phyloP scores from a whole-genome alignment of 2,329 filamentous ascomycete species.

The Pseudopithomyces maydicus region DNA sequence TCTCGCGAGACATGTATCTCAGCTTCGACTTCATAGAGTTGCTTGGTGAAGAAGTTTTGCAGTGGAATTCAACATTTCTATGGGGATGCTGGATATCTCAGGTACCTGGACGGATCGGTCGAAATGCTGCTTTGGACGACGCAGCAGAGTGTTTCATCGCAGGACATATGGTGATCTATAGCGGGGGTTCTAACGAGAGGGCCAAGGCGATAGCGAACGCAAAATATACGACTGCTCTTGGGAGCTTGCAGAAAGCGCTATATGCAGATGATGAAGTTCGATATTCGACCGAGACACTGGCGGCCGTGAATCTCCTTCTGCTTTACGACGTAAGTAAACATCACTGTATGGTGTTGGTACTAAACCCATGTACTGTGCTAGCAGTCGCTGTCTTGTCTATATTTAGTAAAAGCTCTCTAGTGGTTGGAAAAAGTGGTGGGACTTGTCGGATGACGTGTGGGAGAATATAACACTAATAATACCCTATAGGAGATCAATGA shows the following conservation, averaged over 20 bases:
- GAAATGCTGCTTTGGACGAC: constrained; percentile 3
- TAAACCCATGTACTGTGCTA: background rate
- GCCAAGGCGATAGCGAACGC: background rate
- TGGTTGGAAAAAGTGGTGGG: no score
- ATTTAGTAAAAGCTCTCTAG: no score
- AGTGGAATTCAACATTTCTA: constrained; percentile 4
- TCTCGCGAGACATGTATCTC: background rate
- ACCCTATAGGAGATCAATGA: background rate
- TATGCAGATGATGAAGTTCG: background rate
- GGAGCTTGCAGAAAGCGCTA: constrained; percentile 6
- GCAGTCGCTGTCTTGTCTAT: no score
- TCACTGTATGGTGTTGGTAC: background rate
- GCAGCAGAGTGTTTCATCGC: constrained; percentile 4
- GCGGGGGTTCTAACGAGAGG: background rate
- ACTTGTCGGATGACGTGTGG: no score
- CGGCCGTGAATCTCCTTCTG: constrained; percentile 11
- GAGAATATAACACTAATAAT: background rate
- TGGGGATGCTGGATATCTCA: constrained; percentile 1
- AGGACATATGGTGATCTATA: background rate
- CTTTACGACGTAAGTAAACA: constrained; percentile 9
- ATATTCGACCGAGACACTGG: constrained; percentile 9
- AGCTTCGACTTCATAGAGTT: background rate
- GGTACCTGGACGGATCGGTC: constrained; percentile 5
- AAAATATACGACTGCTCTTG: constrained; percentile 6
- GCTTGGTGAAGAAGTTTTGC: background rate